Conservation (phyloP, 2,329 filamentous ascomycete genomes). For the Escovopsis sp. region DNA sequence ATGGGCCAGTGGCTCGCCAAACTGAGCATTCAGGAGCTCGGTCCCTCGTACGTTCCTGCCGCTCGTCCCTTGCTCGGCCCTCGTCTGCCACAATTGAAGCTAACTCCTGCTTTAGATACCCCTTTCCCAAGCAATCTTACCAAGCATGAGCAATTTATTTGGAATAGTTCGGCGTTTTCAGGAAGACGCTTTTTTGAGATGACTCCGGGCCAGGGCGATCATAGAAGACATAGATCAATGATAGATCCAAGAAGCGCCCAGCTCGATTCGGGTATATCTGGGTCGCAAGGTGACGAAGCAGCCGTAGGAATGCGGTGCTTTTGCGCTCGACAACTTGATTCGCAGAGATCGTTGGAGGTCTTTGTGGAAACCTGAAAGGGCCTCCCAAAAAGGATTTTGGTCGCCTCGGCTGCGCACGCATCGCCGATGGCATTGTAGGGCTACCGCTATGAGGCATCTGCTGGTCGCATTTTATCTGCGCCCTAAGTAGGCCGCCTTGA, state of each 20-base stretch:
- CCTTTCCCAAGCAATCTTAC: conserved; percentile 70
- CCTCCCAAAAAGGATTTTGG: no score
- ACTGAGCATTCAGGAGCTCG: conserved; percentile 86
- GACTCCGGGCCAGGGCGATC: no score
- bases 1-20: conserved; percentile 95
- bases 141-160: conserved; percentile 20
- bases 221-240: conserved; percentile 1
- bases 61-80: not conserved
- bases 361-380: no score
- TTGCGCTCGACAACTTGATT: no score
- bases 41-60: conserved; percentile 64
- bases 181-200: conserved; percentile 28
- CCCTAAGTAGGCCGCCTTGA: conserved; percentile 18
- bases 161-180: conserved; percentile 28
- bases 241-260: not conserved
- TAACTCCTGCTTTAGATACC: conserved; percentile 39
- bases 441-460: no score
- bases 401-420: no score
- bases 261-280: no score
- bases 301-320: no score
- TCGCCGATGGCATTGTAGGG: no score
- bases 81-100: not conserved
- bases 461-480: conserved; percentile 10
- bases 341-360: no score
- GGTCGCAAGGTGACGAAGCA: no score